Percentiles rank a stretch among this genome's conserved stretches.
Conservation (phyloP, 1,139 yeast genomes). For the Candida pseudocylindracea region DNA sequence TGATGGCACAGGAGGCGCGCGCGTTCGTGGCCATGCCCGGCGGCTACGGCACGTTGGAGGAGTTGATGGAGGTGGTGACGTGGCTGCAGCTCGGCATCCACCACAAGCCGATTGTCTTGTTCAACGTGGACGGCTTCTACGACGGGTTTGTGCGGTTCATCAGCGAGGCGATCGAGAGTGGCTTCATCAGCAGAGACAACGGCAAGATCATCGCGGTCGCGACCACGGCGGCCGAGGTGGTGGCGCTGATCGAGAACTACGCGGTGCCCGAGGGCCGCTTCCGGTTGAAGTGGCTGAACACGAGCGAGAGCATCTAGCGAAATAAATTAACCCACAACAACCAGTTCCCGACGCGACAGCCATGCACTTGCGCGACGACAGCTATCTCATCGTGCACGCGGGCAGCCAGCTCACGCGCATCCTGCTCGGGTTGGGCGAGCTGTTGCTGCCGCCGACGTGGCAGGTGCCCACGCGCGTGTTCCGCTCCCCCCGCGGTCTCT, state of each 20-base stretch:
- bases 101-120: slow-evolving; percentile 53
- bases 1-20: slow-evolving; percentile 76
- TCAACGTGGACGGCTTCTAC: slow-evolving; percentile 63
- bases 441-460: slow-evolving; percentile 54
- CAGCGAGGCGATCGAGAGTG: slow-evolving; percentile 28
- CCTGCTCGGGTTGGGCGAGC: slow-evolving; percentile 64
- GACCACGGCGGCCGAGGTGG: slow-evolving; percentile 39
- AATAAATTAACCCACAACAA: too few relatives aligned
- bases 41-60: slow-evolving; percentile 82
- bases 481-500: slow-evolving; percentile 4
- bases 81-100: slow-evolving; percentile 86
- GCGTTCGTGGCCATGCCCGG: slow-evolving; percentile 87
- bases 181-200: slow-evolving; percentile 48
- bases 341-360: too few relatives aligned
- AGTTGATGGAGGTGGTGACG: slow-evolving; percentile 73
- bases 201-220: slow-evolving; percentile 54
- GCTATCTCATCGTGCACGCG: slow-evolving; percentile 47
- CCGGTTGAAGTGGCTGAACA: slow-evolving; percentile 43
- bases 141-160: slow-evolving; percentile 46
- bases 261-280: slow-evolving; percentile 55
- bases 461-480: slow-evolving; percentile 62
- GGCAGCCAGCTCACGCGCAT: slow-evolving; percentile 63
- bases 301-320: slow-evolving; percentile 2
- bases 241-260: slow-evolving; percentile 36
- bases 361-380: slow-evolving; percentile 22